Evolutionary conservation across 192 early-diverging fungal species (phyloP).

Genomic region (Diversispora epigaea): DNA sequence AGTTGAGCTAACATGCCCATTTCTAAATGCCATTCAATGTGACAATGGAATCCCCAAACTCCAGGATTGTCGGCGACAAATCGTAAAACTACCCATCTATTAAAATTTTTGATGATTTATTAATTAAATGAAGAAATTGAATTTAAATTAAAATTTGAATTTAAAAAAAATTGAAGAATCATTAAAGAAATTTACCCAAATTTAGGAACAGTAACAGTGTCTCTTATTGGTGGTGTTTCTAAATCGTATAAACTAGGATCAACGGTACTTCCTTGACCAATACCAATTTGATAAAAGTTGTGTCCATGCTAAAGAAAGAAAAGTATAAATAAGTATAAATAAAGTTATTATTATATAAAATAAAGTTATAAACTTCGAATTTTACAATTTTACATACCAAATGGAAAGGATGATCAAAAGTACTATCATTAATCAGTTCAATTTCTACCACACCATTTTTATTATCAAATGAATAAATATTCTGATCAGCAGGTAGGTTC

Average conservation of each 20-base stretch:
- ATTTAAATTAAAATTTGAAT: background rate
- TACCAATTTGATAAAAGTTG: conserved; percentile 44
- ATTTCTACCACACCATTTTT: too few relatives aligned
- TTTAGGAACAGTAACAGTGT: conserved; percentile 41
- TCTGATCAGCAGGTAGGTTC: background rate
- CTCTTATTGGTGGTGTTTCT: conserved; percentile 40
- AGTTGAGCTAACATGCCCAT: conserved; percentile 46
- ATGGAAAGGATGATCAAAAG: conserved; percentile 39
- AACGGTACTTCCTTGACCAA: conserved; percentile 37
- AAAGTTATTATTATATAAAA: background rate
- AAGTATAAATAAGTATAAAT: conserved; percentile 16
- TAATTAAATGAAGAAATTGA: background rate
- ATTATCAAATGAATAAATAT: background rate
- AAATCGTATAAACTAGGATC: conserved; percentile 32
- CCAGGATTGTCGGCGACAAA: conserved; percentile 83
- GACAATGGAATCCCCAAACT: conserved; percentile 86
- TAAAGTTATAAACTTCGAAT: background rate
- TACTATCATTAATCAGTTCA: background rate
- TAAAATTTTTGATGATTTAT: background rate
- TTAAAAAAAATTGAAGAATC: too few relatives aligned
- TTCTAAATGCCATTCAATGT: conserved; percentile 64
- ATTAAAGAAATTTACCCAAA: conserved; percentile 9
- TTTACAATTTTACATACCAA: conserved; percentile 30
- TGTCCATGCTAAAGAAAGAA: conserved; percentile 48
- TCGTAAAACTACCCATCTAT: conserved; percentile 53